Evolutionary conservation across 2,329 filamentous ascomycete genomes (phyloP), one percentile per base, ranked within the genome.

Genomic region (Alternaria infectoria): DNA sequence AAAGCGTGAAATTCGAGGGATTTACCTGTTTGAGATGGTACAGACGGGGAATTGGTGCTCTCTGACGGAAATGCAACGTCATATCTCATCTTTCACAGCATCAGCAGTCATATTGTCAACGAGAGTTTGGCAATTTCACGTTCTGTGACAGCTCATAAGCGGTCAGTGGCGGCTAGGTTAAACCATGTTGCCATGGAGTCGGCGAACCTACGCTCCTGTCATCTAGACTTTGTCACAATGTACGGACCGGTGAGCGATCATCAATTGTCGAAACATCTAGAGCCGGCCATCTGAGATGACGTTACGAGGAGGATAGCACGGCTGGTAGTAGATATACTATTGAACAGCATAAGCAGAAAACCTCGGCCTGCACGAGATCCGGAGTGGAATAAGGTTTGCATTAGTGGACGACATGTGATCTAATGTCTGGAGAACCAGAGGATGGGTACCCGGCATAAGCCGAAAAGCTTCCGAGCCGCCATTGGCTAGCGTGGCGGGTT

Each of bases 301-400:
- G 28, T 32, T 30, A 15, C 17, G n/a, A 51, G 11, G 32, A 21
- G 49, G 13, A 51, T 15, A 21, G 28, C 32, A 32, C 49, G 28
- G 28, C 49, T 52, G 28, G n/a, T n/a, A 36, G 28, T 36, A 52
- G 49, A 32, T 21, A 36, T 52, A 28, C 36, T 40, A 40, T 40
- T 40, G 36, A 40, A 36, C 55, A 60, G 58, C 43, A 28, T 43
- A 23, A 40, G 44, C 9, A 49, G 17, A 46, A 12, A 60, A 32
- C 9, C 40, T 46, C 54, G 54, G 59, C 30, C 44, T 40, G 46
- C 12, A 40, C 23, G 40, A 52, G 40, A 45, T 25, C 47, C 47
- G 54, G 40, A 40, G 45, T 47, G 28, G 44, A 13, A 36, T 54
- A 62, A 58, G 47, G 47, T 62, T 62, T 62, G 47, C 54, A 17